A percentile compares a stretch with the other conserved stretches of the same genome.
These are phyloP conservation scores for Penicilliopsis zonata DNA, from an alignment of 495 filamentous ascomycete species.

Conservation along the genomic window DNA sequence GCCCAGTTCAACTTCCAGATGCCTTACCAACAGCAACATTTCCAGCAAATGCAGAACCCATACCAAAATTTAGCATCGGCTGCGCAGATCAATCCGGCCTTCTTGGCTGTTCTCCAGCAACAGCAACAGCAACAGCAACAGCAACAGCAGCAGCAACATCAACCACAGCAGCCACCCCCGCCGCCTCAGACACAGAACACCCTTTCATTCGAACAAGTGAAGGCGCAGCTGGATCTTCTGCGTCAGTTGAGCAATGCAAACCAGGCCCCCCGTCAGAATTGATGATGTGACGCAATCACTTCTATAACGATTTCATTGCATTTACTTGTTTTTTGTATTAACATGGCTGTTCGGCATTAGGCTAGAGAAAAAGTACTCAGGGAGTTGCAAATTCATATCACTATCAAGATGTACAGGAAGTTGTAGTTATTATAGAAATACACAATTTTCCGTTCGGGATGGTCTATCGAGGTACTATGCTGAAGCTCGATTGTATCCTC, in stretches of 20 bases:
- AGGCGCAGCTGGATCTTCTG: slow-evolving; percentile 36
- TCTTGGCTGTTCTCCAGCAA: slow-evolving; percentile 40
- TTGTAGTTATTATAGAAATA: no score
- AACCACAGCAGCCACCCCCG: slow-evolving; percentile 30
- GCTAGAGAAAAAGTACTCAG: no score
- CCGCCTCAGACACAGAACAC: slow-evolving; percentile 23
- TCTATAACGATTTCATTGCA: background rate
- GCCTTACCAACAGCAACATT: slow-evolving; percentile 23
- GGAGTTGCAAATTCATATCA: no score
- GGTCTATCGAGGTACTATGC: no score
- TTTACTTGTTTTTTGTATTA: no score
- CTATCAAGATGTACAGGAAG: no score
- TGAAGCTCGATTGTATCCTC: no score
- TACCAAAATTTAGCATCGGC: slow-evolving; percentile 32
- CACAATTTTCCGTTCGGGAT: no score
- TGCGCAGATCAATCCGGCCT: slow-evolving; percentile 54
- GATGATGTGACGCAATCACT: slow-evolving; percentile 6
- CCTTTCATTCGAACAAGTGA: slow-evolving; percentile 32
- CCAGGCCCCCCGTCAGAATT: slow-evolving; percentile 26
- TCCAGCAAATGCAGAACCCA: slow-evolving; percentile 21
- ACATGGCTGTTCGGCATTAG: no score
- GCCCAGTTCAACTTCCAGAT: slow-evolving; percentile 29
- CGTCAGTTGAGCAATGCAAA: slow-evolving; percentile 25
- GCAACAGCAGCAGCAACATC: slow-evolving; percentile 22
- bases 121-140: slow-evolving; percentile 29